Evolutionary conservation across 306 rosid species (phyloP), one percentile per base, ranked within the genome.

Genomic region (Fagus crenata): DNA sequence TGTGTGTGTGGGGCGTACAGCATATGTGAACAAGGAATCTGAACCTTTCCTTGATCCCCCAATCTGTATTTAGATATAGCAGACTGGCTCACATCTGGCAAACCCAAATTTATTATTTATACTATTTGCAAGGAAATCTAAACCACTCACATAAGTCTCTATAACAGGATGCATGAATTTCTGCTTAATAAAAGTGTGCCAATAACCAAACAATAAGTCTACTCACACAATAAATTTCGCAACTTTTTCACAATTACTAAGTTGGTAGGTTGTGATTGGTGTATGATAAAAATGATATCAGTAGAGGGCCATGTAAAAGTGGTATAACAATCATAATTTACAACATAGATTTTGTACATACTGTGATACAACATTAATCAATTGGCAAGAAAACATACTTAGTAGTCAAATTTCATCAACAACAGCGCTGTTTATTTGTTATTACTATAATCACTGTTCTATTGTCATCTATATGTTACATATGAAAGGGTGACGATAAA

Each of bases 401-500:
- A 39, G 49, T 37, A 11, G 41, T 3, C 12, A 67, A 61, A 67
- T 15, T 67, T 43, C n/a, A 35, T 54, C 53, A 67, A 28, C 36
- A 61, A 75, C 60, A 78, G 32, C 58, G 75, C 76, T 49, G 78
- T 53, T 53, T 55, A 77, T 39, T 9, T 35, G 55, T 70, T 56
- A 70, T 65, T 71, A 84, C 37, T 54, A 77, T 49, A 31, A 75
- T 71, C 40, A 59, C 63, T 56, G 73, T 42, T 73, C 81, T 33
- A 15, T 58, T 54, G 73, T 58, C 59, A 54, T 77, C 55, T 77
- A 77, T 80, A 77, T 78, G 49, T 58, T 76, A 84, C 75, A 82
- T 39, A 63, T 53, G 56, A 68, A 75, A 78, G 41, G 63, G 74
- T 13, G 8, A 58, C 5, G 69, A 80, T 81, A 77, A 60, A 71